Percentiles rank a stretch among this genome's conserved stretches.
phyloP scores from a whole-genome alignment of 106 monocot species.

The Dioscorea alata region DNA sequence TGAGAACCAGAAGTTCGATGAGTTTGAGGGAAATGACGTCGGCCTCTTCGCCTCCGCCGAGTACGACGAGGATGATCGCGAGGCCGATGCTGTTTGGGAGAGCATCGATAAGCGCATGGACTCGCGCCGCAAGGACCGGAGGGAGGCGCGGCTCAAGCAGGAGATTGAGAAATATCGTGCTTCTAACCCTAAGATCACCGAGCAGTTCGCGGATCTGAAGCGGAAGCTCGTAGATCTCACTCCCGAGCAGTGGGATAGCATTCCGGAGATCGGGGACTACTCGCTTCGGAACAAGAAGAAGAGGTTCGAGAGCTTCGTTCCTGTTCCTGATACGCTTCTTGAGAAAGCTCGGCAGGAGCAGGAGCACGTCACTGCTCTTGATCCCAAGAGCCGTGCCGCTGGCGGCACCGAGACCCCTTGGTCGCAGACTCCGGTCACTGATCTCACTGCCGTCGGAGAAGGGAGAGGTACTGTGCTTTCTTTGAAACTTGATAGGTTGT shows the following conservation, averaged over 20 bases:
- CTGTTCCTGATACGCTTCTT: conserved; percentile 86
- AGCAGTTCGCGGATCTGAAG: conserved; percentile 96
- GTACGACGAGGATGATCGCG: conserved; percentile 97
- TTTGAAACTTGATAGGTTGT: conserved; percentile 84
- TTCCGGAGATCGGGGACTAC: conserved; percentile 96
- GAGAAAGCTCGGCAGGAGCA: conserved; percentile 98
- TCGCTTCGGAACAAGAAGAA: conserved; percentile 94
- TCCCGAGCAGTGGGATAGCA: conserved; percentile 85
- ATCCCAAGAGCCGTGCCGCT: conserved; percentile 81
- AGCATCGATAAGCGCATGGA: conserved; percentile 89
- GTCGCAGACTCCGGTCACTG: conserved; percentile 90
- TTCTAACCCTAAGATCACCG: conserved; percentile 93
- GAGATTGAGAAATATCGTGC: conserved; percentile 99
- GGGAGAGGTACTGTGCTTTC: conserved; percentile 93
- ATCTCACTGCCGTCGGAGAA: conserved; percentile 93
- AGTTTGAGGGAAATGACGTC: conserved; percentile 95
- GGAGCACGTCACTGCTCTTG: conserved; percentile 87
- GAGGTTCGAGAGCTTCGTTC: conserved; percentile 98
- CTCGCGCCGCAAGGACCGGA: conserved; percentile 72
- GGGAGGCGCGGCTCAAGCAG: conserved; percentile 87
- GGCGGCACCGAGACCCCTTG: conserved; percentile 94
- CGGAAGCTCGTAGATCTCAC: conserved; percentile 75
- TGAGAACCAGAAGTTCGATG: conserved; percentile 99
- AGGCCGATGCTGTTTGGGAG: conserved; percentile 98
- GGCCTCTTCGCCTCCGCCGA: conserved; percentile 94